phyloP scores from a whole-genome alignment of 1,284 basidiomycete genomes.

The Irpex sp. region DNA sequence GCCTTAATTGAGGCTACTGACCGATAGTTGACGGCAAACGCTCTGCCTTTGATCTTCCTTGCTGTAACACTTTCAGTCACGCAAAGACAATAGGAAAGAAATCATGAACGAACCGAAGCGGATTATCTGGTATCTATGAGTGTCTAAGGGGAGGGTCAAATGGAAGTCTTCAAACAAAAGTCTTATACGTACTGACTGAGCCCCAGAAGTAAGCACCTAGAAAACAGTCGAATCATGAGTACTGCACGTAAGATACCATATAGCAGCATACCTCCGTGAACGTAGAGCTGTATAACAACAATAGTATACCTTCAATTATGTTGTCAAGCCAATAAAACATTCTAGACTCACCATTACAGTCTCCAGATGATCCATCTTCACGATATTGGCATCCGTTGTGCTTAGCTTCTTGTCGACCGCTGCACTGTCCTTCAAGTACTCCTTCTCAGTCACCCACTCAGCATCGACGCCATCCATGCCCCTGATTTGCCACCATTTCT shows the following conservation, averaged over 20 bases:
- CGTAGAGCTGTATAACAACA: constrained; percentile 51
- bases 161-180: neutral
- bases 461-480: constrained; percentile 65
- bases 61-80: constrained; percentile 34
- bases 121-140: constrained; percentile 68
- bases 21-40: constrained; percentile 62
- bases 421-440: constrained; percentile 34
- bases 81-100: neutral
- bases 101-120: constrained; percentile 41
- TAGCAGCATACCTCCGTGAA: constrained; percentile 56
- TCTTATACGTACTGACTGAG: constrained; percentile 48
- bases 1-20: constrained; percentile 17
- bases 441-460: constrained; percentile 76
- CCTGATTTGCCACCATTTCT: constrained; percentile 85
- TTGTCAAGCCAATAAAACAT: neutral
- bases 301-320: neutral
- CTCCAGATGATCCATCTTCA: constrained; percentile 52
- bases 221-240: neutral
- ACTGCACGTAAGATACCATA: neutral
- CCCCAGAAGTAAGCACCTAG: constrained; percentile 65
- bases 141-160: constrained; percentile 38
- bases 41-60: constrained; percentile 68
- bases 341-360: constrained; percentile 46
- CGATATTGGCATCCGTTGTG: constrained; percentile 38
- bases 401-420: constrained; percentile 30